Evolutionary conservation across 345 rosid genomes (phyloP).

Genomic region (Eucalyptus pauciflora): DNA sequence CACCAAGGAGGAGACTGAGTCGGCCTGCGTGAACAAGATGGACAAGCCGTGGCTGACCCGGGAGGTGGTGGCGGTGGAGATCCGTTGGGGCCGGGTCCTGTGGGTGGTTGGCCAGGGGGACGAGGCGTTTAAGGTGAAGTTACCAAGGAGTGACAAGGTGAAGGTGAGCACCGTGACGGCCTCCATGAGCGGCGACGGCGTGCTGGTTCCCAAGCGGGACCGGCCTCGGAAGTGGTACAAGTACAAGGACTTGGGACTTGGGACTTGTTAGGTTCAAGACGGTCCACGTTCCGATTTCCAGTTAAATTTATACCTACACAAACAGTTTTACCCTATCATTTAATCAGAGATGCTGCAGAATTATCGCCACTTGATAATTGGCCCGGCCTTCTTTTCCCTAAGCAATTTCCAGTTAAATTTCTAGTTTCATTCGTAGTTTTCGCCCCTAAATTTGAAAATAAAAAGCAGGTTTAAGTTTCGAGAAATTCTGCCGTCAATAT

Average conservation of each 20-base stretch:
- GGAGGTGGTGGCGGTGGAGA: not conserved
- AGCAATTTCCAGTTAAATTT: not conserved
- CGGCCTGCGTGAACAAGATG: not conserved
- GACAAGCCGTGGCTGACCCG: not conserved
- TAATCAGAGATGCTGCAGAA: not conserved
- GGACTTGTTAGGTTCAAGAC: not conserved
- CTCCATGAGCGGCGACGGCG: not conserved
- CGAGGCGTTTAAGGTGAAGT: not conserved
- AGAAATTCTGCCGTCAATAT: not conserved
- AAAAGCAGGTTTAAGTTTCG: too few species aligned
- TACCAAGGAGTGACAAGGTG: too few species aligned
- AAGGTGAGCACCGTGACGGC: not conserved
- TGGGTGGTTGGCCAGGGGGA: not conserved
- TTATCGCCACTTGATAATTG: not conserved
- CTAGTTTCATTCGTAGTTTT: not conserved
- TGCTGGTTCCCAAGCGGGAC: not conserved
- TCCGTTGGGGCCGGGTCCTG: not conserved
- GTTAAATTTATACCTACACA: not conserved
- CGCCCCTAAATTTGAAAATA: not conserved
- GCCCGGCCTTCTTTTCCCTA: not conserved
- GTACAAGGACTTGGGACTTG: not conserved
- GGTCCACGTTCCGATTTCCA: not conserved
- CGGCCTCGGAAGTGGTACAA: not conserved
- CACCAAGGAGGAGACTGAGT: not conserved
- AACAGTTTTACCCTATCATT: not conserved